A percentile compares a stretch with the other conserved stretches of the same genome.
Evolutionary conservation across 345 rosid genomes (phyloP).

Genomic region (Ceriops zippeliana): DNA sequence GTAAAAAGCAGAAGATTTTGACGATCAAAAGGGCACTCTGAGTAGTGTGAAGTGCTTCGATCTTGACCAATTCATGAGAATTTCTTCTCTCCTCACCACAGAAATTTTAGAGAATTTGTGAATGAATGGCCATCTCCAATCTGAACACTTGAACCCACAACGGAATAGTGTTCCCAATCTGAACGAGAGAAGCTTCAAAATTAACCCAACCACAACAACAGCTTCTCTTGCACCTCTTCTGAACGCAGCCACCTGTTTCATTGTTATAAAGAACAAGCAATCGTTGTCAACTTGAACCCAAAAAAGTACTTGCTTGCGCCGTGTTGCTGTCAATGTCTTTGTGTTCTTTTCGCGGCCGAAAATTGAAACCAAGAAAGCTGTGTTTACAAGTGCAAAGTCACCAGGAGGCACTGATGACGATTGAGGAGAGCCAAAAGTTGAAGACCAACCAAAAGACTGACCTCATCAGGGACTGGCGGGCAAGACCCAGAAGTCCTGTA

Average conservation of each 20-base stretch:
- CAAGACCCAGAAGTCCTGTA: slow-evolving; percentile 52
- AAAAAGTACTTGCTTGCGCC: too few relatives aligned
- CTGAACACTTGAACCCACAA: slow-evolving; percentile 58
- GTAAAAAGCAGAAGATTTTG: slow-evolving; percentile 44
- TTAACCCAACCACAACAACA: slow-evolving; percentile 34
- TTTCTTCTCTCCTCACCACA: slow-evolving; percentile 49
- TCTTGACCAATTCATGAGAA: slow-evolving; percentile 57
- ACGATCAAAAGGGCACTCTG: slow-evolving; percentile 41
- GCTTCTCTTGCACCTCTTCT: slow-evolving; percentile 36
- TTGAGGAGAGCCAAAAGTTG: neutral
- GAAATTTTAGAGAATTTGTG: slow-evolving; percentile 64
- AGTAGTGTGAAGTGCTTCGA: slow-evolving; percentile 35
- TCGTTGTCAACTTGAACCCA: neutral
- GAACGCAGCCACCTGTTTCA: slow-evolving; percentile 60
- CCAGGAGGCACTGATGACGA: too few relatives aligned
- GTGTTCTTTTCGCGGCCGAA: neutral
- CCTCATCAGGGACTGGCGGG: slow-evolving; percentile 64
- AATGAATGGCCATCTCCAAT: slow-evolving; percentile 60
- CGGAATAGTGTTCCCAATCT: slow-evolving; percentile 67
- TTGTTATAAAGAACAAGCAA: neutral
- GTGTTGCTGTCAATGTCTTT: too few relatives aligned
- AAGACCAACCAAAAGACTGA: slow-evolving; percentile 11
- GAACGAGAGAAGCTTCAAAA: slow-evolving; percentile 48
- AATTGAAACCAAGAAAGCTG: neutral
- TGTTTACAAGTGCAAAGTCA: too few relatives aligned